phyloP scores from a whole-genome alignment of 2,329 filamentous ascomycete species.

The Calonectria pteridis region DNA sequence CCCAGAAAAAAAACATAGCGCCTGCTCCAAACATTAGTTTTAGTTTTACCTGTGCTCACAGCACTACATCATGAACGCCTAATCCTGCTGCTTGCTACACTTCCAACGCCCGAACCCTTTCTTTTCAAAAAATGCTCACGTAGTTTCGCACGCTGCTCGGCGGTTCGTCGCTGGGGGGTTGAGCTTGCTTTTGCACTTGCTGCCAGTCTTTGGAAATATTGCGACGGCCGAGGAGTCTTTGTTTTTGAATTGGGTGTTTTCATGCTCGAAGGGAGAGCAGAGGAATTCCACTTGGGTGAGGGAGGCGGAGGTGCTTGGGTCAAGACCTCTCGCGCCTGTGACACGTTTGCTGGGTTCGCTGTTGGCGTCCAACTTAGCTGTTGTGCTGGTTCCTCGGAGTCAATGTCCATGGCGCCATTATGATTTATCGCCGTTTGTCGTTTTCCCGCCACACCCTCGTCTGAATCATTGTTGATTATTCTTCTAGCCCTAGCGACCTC shows the following conservation, averaged over 20 bases:
- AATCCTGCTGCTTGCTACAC: constrained; percentile 29
- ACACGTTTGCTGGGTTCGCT: constrained; percentile 18
- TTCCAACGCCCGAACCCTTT: constrained; percentile 25
- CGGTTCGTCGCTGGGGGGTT: constrained; percentile 30
- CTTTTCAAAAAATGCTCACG: constrained; percentile 45
- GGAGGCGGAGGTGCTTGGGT: constrained; percentile 32
- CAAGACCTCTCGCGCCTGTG: constrained; percentile 19
- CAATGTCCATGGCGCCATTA: constrained; percentile 35
- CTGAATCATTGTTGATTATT: constrained; percentile 24
- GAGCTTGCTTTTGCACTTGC: constrained; percentile 26
- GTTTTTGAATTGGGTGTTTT: constrained; percentile 30
- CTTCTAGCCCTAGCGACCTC: constrained; percentile 43
- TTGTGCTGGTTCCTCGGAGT: constrained; percentile 6
- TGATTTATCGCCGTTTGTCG: background rate
- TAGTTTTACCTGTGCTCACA: background rate
- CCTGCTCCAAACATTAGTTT: background rate
- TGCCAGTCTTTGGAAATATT: constrained; percentile 39
- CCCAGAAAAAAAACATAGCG: background rate
- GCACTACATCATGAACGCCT: background rate
- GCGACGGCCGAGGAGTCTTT: constrained; percentile 34
- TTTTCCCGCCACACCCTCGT: background rate
- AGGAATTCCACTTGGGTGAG: constrained; percentile 34
- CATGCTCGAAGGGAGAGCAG: constrained; percentile 32
- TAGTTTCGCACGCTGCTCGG: constrained; percentile 42
- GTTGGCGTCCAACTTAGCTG: background rate